These are phyloP conservation scores for Dicorynia guianensis DNA, from an alignment of 306 rosid species.

Conservation along the genomic window DNA sequence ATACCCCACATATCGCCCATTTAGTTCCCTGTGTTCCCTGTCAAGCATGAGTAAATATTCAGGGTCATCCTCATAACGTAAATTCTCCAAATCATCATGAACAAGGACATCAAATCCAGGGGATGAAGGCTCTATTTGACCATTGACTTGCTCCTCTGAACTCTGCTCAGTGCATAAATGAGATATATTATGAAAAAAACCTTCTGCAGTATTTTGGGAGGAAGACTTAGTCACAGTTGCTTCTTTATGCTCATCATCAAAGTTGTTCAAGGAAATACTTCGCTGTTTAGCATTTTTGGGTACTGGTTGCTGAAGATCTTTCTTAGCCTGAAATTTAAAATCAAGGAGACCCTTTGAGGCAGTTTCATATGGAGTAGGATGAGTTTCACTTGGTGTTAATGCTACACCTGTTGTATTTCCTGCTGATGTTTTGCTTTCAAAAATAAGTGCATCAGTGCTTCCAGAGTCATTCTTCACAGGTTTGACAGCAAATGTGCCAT, in stretches of 20 bases:
- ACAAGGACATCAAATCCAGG: conserved; percentile 95
- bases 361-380: conserved; percentile 44
- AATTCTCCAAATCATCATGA: conserved; percentile 57
- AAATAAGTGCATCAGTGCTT: conserved; percentile 43
- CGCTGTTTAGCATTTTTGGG: conserved; percentile 45
- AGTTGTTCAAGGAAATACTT: conserved; percentile 34
- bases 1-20: conserved; percentile 51
- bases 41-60: conserved; percentile 59
- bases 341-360: conserved; percentile 40
- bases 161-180: conserved; percentile 51
- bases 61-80: conserved; percentile 52
- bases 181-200: conserved; percentile 48
- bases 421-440: conserved; percentile 51
- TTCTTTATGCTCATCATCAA: conserved; percentile 57
- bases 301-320: conserved; percentile 41
- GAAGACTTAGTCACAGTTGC: conserved; percentile 43
- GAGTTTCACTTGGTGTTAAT: conserved; percentile 40
- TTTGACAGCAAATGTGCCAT: conserved; percentile 45
- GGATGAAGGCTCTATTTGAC: conserved; percentile 62
- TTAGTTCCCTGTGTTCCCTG: conserved; percentile 48
- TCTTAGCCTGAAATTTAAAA: conserved; percentile 44
- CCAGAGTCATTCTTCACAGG: conserved; percentile 54
- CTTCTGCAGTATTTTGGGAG: conserved; percentile 49
- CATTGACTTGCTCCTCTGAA: conserved; percentile 61
- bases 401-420: conserved; percentile 49